Evolutionary conservation across 2,329 filamentous ascomycete genomes (phyloP), one percentile per base, ranked within the genome.

Genomic region (Penicillium oxalicum): DNA sequence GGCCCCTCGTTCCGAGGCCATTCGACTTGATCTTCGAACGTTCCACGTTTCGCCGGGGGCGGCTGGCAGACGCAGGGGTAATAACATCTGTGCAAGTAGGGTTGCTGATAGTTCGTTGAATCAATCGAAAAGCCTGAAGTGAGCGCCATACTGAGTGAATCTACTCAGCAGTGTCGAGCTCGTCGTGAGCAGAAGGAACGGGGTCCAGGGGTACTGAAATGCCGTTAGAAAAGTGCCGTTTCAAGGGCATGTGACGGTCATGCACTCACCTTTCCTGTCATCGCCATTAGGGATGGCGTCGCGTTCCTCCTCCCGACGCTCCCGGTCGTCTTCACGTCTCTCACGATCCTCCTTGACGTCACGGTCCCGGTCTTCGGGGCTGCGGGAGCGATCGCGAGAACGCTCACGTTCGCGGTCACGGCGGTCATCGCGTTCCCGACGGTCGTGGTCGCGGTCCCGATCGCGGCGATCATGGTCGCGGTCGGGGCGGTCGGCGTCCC

Each of bases 161-260:
- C 69, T 77, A 83, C 74, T 97, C 93, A 64, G 91, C 91, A 66
- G 93, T 91, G 70, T 98, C 93, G 67, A 97, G 81, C 67, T 98
- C 93, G 70, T 98, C 93, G 65, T 95, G 89, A 61, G 83, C 85
- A 55, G 88, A 84, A 55, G 88, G 82, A 59, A 88, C 86, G 62
- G 87, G 88, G 59, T 94, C 89, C 62, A 86, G 74, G 66, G 80
- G 69, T 60, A 71, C 74, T 72, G 60, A 56, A 54, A 12, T 32
- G 45, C 34, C 47, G 55, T 62, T 25, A 62, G 47, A 42, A 32
- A 33, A 44, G 7, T 33, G 26, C 12, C 24, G 29, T 36, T n/a
- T 9, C 3, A 33, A 6, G 8, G 13, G 52, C 12, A 18, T 4
- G 32, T 13, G 36, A 26, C 26, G 25, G 12, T 12, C 8, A 8